Evolutionary conservation across 306 rosid genomes (phyloP).

Genomic region (Dicorynia guianensis): DNA sequence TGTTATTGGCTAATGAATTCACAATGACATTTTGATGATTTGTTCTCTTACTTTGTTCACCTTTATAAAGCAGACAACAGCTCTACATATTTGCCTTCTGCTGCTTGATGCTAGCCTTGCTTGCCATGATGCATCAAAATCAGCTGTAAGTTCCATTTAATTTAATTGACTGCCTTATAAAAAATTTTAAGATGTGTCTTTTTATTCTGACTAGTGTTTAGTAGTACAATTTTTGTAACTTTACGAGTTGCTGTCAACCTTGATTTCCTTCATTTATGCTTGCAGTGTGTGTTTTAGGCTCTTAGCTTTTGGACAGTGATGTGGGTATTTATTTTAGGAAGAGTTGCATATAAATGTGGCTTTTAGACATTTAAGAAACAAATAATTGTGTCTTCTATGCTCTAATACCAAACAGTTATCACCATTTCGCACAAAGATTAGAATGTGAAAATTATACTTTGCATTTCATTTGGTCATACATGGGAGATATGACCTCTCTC

Average conservation of each 20-base stretch:
- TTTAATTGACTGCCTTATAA: constrained; percentile 37
- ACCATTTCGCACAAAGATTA: background rate
- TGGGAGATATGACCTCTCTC: background rate
- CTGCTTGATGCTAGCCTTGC: constrained; percentile 96
- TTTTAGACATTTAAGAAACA: background rate
- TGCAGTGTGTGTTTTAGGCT: background rate
- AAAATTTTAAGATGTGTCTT: background rate
- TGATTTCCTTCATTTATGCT: background rate
- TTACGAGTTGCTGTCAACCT: background rate
- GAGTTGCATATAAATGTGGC: background rate
- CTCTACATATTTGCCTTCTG: constrained; percentile 87
- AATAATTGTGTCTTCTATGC: background rate
- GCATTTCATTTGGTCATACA: background rate
- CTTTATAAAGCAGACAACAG: constrained; percentile 74
- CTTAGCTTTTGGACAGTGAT: background rate
- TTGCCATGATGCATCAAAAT: constrained; percentile 86
- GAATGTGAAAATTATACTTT: background rate
- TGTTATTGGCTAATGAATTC: constrained; percentile 26
- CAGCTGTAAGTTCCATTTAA: constrained; percentile 81
- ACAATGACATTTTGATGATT: constrained; percentile 23
- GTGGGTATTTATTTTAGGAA: background rate
- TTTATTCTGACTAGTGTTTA: background rate
- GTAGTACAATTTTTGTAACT: background rate
- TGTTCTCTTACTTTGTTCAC: constrained; percentile 28
- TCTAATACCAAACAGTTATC: background rate